Evolutionary conservation across 2,329 filamentous ascomycete genomes (phyloP).

Genomic region (Monilinia polystroma): DNA sequence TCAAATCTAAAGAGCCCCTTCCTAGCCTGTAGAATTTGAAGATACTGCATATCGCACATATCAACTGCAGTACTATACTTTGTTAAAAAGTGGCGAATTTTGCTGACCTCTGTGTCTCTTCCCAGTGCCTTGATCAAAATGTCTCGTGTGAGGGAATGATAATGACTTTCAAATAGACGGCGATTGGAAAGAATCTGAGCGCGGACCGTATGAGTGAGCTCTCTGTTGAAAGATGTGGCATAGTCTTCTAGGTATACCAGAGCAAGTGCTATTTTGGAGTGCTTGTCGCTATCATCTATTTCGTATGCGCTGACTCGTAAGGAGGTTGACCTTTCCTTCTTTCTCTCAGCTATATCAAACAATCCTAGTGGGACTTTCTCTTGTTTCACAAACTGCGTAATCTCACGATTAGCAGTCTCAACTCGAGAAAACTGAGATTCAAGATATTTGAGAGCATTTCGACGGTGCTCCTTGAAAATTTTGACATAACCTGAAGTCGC

Average conservation of each 20-base stretch:
- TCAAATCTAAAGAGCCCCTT: neutral
- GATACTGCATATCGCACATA: slow-evolving; percentile 12
- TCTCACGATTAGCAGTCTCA: neutral
- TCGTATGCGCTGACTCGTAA: neutral
- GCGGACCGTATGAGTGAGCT: neutral
- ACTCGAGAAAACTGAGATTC: neutral
- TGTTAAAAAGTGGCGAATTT: neutral
- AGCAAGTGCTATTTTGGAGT: neutral
- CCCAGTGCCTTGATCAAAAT: neutral
- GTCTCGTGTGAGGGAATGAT: neutral
- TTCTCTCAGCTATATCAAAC: neutral
- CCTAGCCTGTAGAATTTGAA: neutral
- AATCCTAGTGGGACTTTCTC: slow-evolving; percentile 4
- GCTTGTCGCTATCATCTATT: neutral
- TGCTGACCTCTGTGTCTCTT: neutral
- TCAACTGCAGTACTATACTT: neutral
- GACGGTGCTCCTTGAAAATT: slow-evolving; percentile 4
- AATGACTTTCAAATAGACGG: neutral
- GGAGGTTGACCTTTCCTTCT: neutral
- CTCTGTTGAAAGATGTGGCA: slow-evolving; percentile 1
- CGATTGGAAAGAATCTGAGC: neutral
- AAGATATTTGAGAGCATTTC: neutral
- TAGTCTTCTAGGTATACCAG: slow-evolving; percentile 9
- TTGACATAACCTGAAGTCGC: neutral
- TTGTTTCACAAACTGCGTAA: neutral